A percentile compares a stretch with the other conserved stretches of the same genome.
phyloP scores from a whole-genome alignment of 768 basidiomycete species.

The Cystofilobasidium bisporidii region DNA sequence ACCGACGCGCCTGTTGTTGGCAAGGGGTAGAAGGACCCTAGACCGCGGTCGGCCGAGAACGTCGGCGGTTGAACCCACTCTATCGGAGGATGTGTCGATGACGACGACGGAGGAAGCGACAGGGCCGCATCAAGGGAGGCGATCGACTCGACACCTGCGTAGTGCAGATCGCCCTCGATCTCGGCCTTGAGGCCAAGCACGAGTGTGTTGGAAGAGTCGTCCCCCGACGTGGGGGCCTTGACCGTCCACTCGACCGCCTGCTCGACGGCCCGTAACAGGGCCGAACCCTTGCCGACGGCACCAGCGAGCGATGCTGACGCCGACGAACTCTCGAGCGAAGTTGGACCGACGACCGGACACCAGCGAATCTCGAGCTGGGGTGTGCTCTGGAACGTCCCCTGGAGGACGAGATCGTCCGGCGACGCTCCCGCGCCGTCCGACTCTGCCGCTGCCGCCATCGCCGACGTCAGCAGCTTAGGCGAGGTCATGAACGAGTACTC shows the following conservation, averaged over 20 bases:
- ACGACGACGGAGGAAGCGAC: not conserved
- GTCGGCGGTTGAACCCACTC: conserved; percentile 7
- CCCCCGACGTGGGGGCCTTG: not conserved
- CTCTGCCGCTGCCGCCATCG: not conserved
- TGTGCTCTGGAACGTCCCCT: conserved; percentile 23
- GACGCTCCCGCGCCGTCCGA: not conserved
- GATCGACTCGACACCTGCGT: conserved; percentile 8
- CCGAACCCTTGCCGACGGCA: not conserved
- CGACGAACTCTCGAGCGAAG: not conserved
- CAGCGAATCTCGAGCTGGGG: conserved; percentile 21
- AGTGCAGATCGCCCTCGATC: conserved; percentile 1
- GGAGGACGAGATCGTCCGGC: conserved; percentile 10
- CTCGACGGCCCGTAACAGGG: not conserved
- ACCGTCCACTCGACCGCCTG: not conserved
- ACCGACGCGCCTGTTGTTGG: no score
- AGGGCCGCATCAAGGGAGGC: conserved; percentile 2
- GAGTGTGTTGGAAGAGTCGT: not conserved
- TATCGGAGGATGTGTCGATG: not conserved
- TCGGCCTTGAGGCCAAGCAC: not conserved
- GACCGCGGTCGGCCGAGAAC: not conserved
- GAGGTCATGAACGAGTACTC: conserved; percentile 15
- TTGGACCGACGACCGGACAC: not conserved
- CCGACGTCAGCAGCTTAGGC: conserved; percentile 14
- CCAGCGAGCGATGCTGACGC: not conserved
- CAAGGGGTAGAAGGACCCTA: not conserved